Evolutionary conservation across 2,329 filamentous ascomycete genomes (phyloP), one percentile per base, ranked within the genome.

Genomic region (Orbilia blumenaviensis): DNA sequence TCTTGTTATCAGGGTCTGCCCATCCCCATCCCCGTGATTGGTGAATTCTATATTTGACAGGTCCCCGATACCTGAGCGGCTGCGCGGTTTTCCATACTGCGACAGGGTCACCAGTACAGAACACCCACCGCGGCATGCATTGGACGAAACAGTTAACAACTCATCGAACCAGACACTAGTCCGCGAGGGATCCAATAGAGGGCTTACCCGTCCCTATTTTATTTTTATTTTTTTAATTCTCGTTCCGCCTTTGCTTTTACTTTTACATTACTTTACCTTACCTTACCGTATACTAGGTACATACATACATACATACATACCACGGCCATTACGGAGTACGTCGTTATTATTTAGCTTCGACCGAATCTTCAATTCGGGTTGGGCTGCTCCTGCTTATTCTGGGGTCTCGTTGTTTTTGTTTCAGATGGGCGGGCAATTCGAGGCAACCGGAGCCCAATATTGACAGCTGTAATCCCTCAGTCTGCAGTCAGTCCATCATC

Each of bases 101-200:
- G 38, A 54, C 44, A 60, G 67, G 67, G 64, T 69, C 72, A 68
- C 64, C 58, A 18, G 58, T 68, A 76, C 58, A 25, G 58, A 54
- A 76, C 50, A 27, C 29, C 12, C 50, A 27, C 29, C 12, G 29
- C 6, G 63, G 21, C 38, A 41, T 69, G 72, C 72, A 69, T 76
- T 64, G 50, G 72, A 66, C 72, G 72, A 76, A 76, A 76, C 72
- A 76, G 64, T 76, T 76, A 76, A 76, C 72, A 76, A 76, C 72
- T 76, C 72, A 76, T 63, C 72, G 72, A 60, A 58, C 63, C 34
- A 64, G 72, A 52, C 72, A 69, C 64, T 69, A 76, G 63, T 48
- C 25, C 16, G 29, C 58, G 46, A 52, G 46, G 21, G 41, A 58
- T 46, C 71, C 71, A 75, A 75, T 75, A 27, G 46, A 50, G 38